phyloP scores from a whole-genome alignment of 2,329 filamentous ascomycete genomes.

The Calycina herbarum region DNA sequence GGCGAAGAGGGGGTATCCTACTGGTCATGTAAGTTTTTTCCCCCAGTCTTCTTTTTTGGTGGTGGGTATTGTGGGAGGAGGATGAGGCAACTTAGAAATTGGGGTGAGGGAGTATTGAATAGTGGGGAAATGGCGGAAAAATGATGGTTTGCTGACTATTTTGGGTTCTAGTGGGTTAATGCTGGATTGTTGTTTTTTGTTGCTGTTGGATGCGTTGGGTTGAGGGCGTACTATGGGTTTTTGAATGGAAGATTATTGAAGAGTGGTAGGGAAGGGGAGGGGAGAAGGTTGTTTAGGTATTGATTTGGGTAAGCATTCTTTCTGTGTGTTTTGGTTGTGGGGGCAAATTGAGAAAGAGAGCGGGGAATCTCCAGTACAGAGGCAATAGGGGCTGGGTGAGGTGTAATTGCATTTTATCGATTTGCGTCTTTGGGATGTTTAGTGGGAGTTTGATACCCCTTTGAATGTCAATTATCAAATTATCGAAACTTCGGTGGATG shows the following conservation, averaged over 20 bases:
- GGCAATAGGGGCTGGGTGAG: no score
- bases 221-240: slow-evolving; percentile 58
- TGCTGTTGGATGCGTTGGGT: slow-evolving; percentile 50
- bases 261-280: slow-evolving; percentile 6
- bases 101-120: no score
- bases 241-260: slow-evolving; percentile 40
- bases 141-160: neutral
- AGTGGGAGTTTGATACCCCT: no score
- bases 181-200: slow-evolving; percentile 61
- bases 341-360: neutral
- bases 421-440: no score
- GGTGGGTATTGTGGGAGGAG: no score
- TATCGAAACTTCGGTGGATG: no score
- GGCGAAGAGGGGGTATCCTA: slow-evolving; percentile 61
- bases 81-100: no score
- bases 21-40: slow-evolving; percentile 51
- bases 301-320: neutral
- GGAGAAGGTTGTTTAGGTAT: slow-evolving; percentile 25
- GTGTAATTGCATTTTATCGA: no score
- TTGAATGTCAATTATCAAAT: no score
- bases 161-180: slow-evolving; percentile 52
- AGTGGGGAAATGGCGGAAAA: neutral
- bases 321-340: neutral
- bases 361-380: neutral
- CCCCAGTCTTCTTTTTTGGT: neutral